These are phyloP conservation scores for Phenoliferia sp. DNA, from an alignment of 1,284 basidiomycete species.

Conservation along the genomic window DNA sequence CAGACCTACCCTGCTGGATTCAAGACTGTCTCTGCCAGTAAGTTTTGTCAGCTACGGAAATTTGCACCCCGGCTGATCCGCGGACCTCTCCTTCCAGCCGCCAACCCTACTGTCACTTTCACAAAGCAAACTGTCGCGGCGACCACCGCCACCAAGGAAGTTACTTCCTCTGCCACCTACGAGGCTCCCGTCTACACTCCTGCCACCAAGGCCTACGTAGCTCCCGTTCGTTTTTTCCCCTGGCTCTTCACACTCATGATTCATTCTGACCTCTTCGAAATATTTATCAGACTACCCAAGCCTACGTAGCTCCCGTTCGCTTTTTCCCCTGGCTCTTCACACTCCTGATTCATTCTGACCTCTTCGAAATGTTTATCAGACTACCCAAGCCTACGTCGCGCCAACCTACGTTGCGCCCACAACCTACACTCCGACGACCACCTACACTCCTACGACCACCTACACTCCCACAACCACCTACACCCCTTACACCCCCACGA, in stretches of 20 bases:
- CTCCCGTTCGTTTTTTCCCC: constrained; percentile 5
- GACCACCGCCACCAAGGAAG: too few relatives aligned
- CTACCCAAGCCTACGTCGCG: background rate
- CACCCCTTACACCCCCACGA: background rate
- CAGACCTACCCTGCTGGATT: constrained; percentile 19
- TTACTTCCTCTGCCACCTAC: too few relatives aligned
- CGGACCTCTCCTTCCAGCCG: background rate
- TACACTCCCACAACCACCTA: background rate
- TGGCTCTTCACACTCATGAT: too few relatives aligned
- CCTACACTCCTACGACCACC: background rate
- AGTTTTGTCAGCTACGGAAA: background rate
- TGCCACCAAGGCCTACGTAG: background rate
- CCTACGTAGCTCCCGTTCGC: background rate
- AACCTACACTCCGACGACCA: background rate
- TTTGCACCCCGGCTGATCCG: background rate
- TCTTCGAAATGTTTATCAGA: too few relatives aligned
- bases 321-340: too few relatives aligned
- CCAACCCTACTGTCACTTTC: too few relatives aligned
- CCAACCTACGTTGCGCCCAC: constrained; percentile 5
- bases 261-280: too few relatives aligned
- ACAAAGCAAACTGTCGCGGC: background rate
- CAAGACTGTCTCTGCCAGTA: background rate
- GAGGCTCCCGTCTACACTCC: too few relatives aligned
- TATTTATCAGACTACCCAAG: background rate
- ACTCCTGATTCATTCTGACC: too few relatives aligned